Percentiles rank a stretch among this genome's conserved stretches.
Evolutionary conservation across 2,329 filamentous ascomycete genomes (phyloP).

Genomic region (Neofusicoccum kwambonambiense): DNA sequence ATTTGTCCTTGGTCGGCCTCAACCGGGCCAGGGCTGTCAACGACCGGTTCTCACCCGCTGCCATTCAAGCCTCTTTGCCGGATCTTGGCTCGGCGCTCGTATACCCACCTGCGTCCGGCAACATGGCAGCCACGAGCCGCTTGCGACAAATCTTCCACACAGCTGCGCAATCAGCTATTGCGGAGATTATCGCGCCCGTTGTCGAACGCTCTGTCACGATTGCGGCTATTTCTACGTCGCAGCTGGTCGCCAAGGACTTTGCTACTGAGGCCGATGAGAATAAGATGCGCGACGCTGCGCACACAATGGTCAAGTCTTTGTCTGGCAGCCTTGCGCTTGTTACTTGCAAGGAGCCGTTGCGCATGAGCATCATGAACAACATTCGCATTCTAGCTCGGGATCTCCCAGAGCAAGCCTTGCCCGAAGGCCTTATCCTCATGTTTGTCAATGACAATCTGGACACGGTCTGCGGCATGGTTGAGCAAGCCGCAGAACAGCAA

Average conservation of each 20-base stretch:
- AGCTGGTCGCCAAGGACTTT: slow-evolving; percentile 96
- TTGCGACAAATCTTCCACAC: slow-evolving; percentile 73
- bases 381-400: slow-evolving; percentile 78
- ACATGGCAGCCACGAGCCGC: slow-evolving; percentile 67
- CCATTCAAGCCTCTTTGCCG: slow-evolving; percentile 76
- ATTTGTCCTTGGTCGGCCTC: slow-evolving; percentile 61
- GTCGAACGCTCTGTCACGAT: slow-evolving; percentile 98
- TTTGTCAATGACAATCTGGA: slow-evolving; percentile 98
- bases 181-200: slow-evolving; percentile 95
- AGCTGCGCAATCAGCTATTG: slow-evolving; percentile 84
- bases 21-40: slow-evolving; percentile 63
- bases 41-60: slow-evolving; percentile 72
- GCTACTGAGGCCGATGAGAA: slow-evolving; percentile 88
- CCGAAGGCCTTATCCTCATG: slow-evolving; percentile 95
- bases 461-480: slow-evolving; percentile 86
- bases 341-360: slow-evolving; percentile 95
- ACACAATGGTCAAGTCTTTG: slow-evolving; percentile 92
- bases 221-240: slow-evolving; percentile 91
- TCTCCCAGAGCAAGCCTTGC: slow-evolving; percentile 68
- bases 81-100: slow-evolving; percentile 77
- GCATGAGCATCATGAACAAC: slow-evolving; percentile 97
- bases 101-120: slow-evolving; percentile 68
- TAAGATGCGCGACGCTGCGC: slow-evolving; percentile 78
- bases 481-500: slow-evolving; percentile 91
- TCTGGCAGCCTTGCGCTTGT: slow-evolving; percentile 92